Base-by-base conservation (phyloP, 805 yeast genomes). In the Pichia heedii region DNA sequence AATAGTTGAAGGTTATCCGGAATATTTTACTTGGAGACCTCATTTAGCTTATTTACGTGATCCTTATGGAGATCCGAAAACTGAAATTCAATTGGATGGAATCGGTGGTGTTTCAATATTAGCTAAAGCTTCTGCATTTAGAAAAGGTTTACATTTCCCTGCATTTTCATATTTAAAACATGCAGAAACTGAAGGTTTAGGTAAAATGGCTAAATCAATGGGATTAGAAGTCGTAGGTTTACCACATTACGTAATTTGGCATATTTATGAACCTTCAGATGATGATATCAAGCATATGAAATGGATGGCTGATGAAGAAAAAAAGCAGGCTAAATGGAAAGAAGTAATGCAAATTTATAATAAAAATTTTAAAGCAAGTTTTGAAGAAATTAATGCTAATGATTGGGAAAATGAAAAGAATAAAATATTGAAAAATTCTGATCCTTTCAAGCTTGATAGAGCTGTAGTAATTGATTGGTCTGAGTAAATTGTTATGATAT, bases 131-230 rank as follows among this genome's bases (percentile, higher is more conserved):
- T 68, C 70, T 38, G 96, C 90, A 3, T 90, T 90, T 69, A 72
- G 87, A 50, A 67, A 74, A 22, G 98, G 98, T 12, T 81, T 94
- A 2, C 94, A 87, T 66, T 90, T 89, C 73, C 97, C 98, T 10
- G 97, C 96, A 1, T 90, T 90, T 60, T 85, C 96, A 32, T 90
- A 87, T 64, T 84, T 86, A 63, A 87, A 86, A 55, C 97, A 93
- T 61, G 98, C 97, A 4, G 98, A 90, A 61, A 90, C 97, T 2
- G 97, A 93, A 65, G 97, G 95, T 0, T 90, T 93, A 63, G 98
- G 95, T 37, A 88, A 85, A 58, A 71, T 90, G 70, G 77, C 86
- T 53, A 81, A 85, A 52, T 70, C 81, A 49, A 86, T 90, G 95
- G 89, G 90, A 5, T 85, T 75, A 60, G 71, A 80, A 21, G 97